A percentile compares a stretch with the other conserved stretches of the same genome.
Conservation (phyloP, 129 eudicot species). For the Escallonia herrerae region DNA sequence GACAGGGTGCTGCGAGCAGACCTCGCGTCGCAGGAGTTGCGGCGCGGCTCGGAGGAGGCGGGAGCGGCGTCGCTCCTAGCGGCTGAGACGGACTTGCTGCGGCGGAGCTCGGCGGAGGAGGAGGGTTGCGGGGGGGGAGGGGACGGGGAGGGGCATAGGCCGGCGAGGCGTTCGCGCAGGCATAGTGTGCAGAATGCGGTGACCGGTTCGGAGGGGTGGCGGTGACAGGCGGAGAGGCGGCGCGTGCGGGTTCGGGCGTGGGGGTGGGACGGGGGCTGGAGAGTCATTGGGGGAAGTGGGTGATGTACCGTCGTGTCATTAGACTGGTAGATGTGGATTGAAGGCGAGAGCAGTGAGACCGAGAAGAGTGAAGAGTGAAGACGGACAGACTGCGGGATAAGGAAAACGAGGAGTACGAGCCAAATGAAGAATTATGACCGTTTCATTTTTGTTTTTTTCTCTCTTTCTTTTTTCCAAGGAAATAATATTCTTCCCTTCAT, state of each 20-base stretch:
- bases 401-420: not conserved
- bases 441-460: no score
- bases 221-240: conserved; percentile 65
- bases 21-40: conserved; percentile 53
- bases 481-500: no score
- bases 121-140: conserved; percentile 13
- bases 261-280: conserved; percentile 23
- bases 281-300: conserved; percentile 28
- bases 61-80: conserved; percentile 28
- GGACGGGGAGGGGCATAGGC: conserved; percentile 38
- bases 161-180: conserved; percentile 75
- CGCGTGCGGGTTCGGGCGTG: conserved; percentile 40
- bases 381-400: not conserved
- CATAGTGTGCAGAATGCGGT: conserved; percentile 86
- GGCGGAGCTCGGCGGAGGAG: conserved; percentile 55
- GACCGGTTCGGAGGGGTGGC: conserved; percentile 66
- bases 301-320: conserved; percentile 3
- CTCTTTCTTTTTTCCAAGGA: no score
- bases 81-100: conserved; percentile 62
- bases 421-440: no score
- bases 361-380: conserved; percentile 1
- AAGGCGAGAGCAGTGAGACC: not conserved
- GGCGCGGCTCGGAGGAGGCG: conserved; percentile 40
- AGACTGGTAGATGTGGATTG: no score
- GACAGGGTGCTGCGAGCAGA: conserved; percentile 26